Evolutionary conservation across 2,329 filamentous ascomycete species (phyloP).

Genomic region (Xylariomycetidae sp.): DNA sequence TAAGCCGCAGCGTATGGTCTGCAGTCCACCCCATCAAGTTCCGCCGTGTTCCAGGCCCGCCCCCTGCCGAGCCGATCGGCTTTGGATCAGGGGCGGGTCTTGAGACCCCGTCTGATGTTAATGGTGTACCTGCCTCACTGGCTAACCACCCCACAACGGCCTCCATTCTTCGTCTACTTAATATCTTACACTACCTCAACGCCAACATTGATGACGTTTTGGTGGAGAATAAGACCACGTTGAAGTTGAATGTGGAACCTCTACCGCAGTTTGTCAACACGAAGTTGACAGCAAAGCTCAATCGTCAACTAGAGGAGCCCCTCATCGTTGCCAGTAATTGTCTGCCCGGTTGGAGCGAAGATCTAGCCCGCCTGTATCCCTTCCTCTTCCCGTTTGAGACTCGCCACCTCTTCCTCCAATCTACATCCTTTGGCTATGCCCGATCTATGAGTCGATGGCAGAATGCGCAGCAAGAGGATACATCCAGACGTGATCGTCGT

Average conservation of each 20-base stretch:
- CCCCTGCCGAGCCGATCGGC: conserved; percentile 66
- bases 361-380: conserved; percentile 86
- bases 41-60: conserved; percentile 76
- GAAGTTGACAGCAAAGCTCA: conserved; percentile 95
- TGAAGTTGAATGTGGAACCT: conserved; percentile 74
- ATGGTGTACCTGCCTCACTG: conserved; percentile 69
- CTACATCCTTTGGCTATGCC: conserved; percentile 96
- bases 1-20: conserved; percentile 80
- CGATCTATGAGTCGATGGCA: conserved; percentile 98
- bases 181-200: conserved; percentile 88
- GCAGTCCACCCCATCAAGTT: conserved; percentile 89
- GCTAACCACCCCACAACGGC: conserved; percentile 80
- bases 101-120: conserved; percentile 45
- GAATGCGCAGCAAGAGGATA: conserved; percentile 77
- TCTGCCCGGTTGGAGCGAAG: conserved; percentile 92
- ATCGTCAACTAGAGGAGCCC: conserved; percentile 93
- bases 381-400: conserved; percentile 99
- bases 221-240: conserved; percentile 66
- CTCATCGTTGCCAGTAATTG: conserved; percentile 96
- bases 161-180: conserved; percentile 80
- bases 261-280: conserved; percentile 96
- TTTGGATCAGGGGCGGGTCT: conserved; percentile 50
- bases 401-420: conserved; percentile 92
- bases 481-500: conserved; percentile 74
- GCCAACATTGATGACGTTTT: conserved; percentile 89